Conservation (phyloP, 805 yeast genomes). For the Teunomyces aglyptinius region DNA sequence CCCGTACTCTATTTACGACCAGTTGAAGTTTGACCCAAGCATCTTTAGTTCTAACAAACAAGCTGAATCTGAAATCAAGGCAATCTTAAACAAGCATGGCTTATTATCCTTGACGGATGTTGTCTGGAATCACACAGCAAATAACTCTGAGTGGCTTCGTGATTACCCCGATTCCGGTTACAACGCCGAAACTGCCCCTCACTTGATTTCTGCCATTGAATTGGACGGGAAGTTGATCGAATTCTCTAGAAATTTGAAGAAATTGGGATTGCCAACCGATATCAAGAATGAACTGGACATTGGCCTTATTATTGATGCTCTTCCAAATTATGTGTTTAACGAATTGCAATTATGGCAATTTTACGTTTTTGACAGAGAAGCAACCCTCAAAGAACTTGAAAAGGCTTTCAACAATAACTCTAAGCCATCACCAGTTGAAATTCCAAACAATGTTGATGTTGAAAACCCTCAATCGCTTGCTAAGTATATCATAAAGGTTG, state of each 20-base stretch:
- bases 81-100: conserved; percentile 52
- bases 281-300: conserved; percentile 55
- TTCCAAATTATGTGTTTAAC: conserved; percentile 65
- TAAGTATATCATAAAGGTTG: conserved; percentile 42
- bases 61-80: conserved; percentile 49
- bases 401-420: conserved; percentile 30
- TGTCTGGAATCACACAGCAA: conserved; percentile 93
- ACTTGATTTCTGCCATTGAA: conserved; percentile 78
- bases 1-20: conserved; percentile 90
- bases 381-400: conserved; percentile 39
- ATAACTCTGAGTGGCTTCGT: conserved; percentile 80
- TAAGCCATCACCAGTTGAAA: conserved; percentile 12
- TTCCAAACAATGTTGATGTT: conserved; percentile 28
- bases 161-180: conserved; percentile 92
- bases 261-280: conserved; percentile 60
- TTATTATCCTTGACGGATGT: conserved; percentile 85
- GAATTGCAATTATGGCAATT: conserved; percentile 80
- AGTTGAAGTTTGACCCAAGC: conserved; percentile 68
- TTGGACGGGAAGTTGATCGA: conserved; percentile 68
- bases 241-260: conserved; percentile 57
- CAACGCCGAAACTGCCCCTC: conserved; percentile 84
- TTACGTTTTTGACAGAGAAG: conserved; percentile 64
- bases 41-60: conserved; percentile 56
- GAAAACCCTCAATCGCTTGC: conserved; percentile 46
- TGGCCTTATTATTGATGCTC: conserved; percentile 59